These are phyloP conservation scores for Yarrowia divulgata DNA, from an alignment of 805 yeast species.

Conservation along the genomic window DNA sequence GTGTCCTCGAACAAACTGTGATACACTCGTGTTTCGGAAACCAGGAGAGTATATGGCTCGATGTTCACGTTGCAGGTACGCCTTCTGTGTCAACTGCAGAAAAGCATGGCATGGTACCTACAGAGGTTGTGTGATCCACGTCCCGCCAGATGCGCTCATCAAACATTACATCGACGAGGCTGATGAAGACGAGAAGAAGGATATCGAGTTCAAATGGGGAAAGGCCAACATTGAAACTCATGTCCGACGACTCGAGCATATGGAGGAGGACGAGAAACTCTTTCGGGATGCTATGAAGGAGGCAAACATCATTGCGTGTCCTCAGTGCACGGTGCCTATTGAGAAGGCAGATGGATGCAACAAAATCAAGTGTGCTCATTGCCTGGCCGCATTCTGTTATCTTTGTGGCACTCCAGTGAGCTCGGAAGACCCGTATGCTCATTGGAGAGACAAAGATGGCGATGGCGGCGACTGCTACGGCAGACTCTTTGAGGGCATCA, in stretches of 20 bases:
- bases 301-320: background rate
- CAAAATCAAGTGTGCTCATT: slow-evolving; percentile 19
- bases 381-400: background rate
- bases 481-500: slow-evolving; percentile 15
- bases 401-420: slow-evolving; percentile 3
- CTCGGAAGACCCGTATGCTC: slow-evolving; percentile 6
- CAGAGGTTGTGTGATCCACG: slow-evolving; percentile 9
- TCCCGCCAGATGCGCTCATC: slow-evolving; percentile 4
- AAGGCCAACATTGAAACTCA: slow-evolving; percentile 20
- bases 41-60: slow-evolving; percentile 25
- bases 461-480: slow-evolving; percentile 12
- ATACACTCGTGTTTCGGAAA: slow-evolving; percentile 13
- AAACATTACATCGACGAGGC: slow-evolving; percentile 14
- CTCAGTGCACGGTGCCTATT: slow-evolving; percentile 5
- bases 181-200: slow-evolving; percentile 13
- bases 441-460: slow-evolving; percentile 4
- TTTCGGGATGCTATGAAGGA: slow-evolving; percentile 26
- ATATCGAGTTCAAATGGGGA: slow-evolving; percentile 23
- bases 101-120: slow-evolving; percentile 34
- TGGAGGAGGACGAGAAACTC: slow-evolving; percentile 11
- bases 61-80: slow-evolving; percentile 17
- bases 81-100: slow-evolving; percentile 36
- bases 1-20: slow-evolving; percentile 13
- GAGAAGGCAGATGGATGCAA: slow-evolving; percentile 28
- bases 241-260: background rate